Evolutionary conservation across 1,284 basidiomycete species (phyloP), one percentile per base, ranked within the genome.

Genomic region (Leccinum angustisporum): DNA sequence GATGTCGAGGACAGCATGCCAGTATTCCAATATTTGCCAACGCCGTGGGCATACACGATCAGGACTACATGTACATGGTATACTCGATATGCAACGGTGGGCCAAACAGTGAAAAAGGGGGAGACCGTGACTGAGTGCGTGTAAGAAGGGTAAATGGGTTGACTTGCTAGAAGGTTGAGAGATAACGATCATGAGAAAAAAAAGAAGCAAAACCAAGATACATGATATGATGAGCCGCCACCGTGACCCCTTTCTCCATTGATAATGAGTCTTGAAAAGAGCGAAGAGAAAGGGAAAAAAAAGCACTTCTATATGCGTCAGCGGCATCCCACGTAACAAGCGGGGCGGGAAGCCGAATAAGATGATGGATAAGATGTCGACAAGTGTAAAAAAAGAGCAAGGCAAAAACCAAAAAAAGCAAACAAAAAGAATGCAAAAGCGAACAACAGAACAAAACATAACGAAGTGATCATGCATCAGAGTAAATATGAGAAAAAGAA

Each of bases 331-430:
- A 69, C 38, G 13, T 63, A 54, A 54, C 31, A 48, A 60, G 27
- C 25, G 27, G 50, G 48, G 46, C 16, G 51, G 51, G 54, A 21
- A 40, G 61, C 63, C 63, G 61, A 72, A 74, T 74, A 48, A 72
- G 63, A 60, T 67, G 70, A 71, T 60, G 58, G 62, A 72, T 67
- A 70, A 70, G 66, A 65, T 55, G 70, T 57, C 56, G 46, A 54
- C 36, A 55, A 61, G 9, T 55, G 50, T 25, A 53, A 59, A 48
- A 58, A 48, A 53, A 57, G 38, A 58, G 36, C 31, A 48, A 59
- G 46, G 21, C 46, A 55, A 56, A 52, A 16, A 16, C 50, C n/a
- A 56, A 33, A 27, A 4, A 67, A 62, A 62, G 61, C 63, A n/a
- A 65, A 56, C 52, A 63, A 36, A 63, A 57, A 67, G 46, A 25